phyloP scores from a whole-genome alignment of 2,329 filamentous ascomycete species.

The Cadophora luteo-olivacea region DNA sequence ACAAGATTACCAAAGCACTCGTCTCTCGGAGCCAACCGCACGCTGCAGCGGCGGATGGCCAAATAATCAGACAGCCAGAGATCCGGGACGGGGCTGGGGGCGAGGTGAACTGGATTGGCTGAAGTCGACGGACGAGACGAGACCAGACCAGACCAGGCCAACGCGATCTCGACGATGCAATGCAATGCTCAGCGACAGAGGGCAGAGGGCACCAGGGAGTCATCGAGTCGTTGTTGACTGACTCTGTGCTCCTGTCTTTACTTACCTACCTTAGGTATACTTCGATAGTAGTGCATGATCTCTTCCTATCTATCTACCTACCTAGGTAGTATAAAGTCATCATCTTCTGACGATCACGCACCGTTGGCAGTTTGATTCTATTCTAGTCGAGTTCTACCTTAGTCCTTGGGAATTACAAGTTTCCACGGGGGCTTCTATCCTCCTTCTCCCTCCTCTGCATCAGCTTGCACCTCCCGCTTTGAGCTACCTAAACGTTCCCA shows the following conservation, averaged over 20 bases:
- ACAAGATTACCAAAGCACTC: constrained; percentile 5
- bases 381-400: too few species aligned
- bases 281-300: not conserved
- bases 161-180: not conserved
- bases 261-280: too few species aligned
- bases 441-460: too few species aligned
- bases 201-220: too few species aligned
- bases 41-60: constrained; percentile 9
- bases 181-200: not conserved
- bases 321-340: too few species aligned
- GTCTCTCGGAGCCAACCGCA: constrained; percentile 4
- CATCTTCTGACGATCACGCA: too few species aligned
- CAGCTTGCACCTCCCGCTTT: not conserved
- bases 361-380: too few species aligned
- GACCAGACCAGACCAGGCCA: too few species aligned
- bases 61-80: not conserved
- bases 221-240: not conserved
- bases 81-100: not conserved
- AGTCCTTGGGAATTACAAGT: not conserved
- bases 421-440: constrained; percentile 4
- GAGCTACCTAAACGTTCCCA: not conserved
- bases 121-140: not conserved
- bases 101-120: not conserved
- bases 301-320: not conserved
- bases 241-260: not conserved